Evolutionary conservation across 768 basidiomycete species (phyloP), one percentile per base, ranked within the genome.

Genomic region (Mycena belliarum): DNA sequence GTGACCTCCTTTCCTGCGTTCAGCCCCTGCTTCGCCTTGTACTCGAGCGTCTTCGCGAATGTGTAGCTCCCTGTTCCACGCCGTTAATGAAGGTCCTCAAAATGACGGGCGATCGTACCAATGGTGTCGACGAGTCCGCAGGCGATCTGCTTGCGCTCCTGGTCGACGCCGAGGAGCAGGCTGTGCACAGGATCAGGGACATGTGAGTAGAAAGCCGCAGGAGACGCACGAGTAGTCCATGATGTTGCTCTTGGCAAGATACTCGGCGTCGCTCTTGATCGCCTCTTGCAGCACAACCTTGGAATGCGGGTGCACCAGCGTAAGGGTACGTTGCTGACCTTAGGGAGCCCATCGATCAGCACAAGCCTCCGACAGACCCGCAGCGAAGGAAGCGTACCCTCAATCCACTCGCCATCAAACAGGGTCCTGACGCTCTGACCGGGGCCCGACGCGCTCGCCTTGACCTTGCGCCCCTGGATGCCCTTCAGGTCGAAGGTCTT

Each of bases 61-160:
- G 89, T 91, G 70, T 88, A 94, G 65, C 88, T 90, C 26, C 90
- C 86, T 85, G 60, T n/a, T 10, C n/a, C 14, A 15, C n/a, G 23
- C 29, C 38, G 15, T n/a, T 45, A 20, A 48, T 16, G n/a, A 18
- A 18, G 24, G 25, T 5, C 21, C 8, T 32, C 7, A 12, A 32
- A 32, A 32, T 32, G 29, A n/a, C n/a, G 1, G 1, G 20, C 15
- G 42, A 14, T 45, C 69, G 28, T 55, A 82, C 86, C 91, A 24
- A 94, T 91, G 0, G 90, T 91, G 68, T 94, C 91, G 10, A 94
- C 91, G 2, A 94, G 78, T 0, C 91, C 91, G 61, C 88, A 90
- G 26, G 81, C 82, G 52, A 93, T 85, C 66, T 88, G 80, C 65
- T 84, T 87, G 55, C 74, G 76, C 54, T 81, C 78, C 51, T 84